Evolutionary conservation across 371 early-diverging fungal species (phyloP), one percentile per base, ranked within the genome.

Genomic region (Mortierella sp.): DNA sequence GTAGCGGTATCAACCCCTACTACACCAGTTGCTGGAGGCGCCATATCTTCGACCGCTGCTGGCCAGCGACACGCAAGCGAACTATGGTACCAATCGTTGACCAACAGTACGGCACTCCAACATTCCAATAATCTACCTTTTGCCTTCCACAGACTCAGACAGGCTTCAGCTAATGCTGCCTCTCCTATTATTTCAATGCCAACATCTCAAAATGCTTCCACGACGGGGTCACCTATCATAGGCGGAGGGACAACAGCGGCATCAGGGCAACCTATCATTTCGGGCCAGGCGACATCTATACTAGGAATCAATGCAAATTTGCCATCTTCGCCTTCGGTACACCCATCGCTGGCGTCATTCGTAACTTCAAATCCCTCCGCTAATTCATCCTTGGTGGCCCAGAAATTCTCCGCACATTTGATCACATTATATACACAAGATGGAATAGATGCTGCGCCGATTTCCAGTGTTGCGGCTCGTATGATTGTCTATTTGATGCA

Each of bases 21-120:
- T 31, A 40, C 61, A 3, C 58, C 51, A 60, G 42, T 45, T 3
- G 31, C 62, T 10, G 37, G 26, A 10, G 2, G 13, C 12, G 28
- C 34, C 4, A 13, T 42, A 13, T 53, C 69, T 6, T 31, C 63
- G 7, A 32, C 64, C 57, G 70, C 77, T 68, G 72, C 72, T 64
- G 68, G 68, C 3, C 80, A 69, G 67, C 80, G 80, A 32, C 64
- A 70, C 31, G 68, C 68, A 28, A 80, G 67, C 54, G 80, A 80
- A 35, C 61, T 80, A 22, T 74, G 70, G 74, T 74, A 70, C 9
- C 74, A 66, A 40, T 64, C 75, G 12, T 45, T 80, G 29, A 42
- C 71, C 64, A 70, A 69, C 55, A 72, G 49, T 45, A 29, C 64
- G 0, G 28, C 26, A 23, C 29, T 58, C 0, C 64, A 70, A 45